Conservation (phyloP, 345 rosid species). For the Melaleuca quinquenervia region DNA sequence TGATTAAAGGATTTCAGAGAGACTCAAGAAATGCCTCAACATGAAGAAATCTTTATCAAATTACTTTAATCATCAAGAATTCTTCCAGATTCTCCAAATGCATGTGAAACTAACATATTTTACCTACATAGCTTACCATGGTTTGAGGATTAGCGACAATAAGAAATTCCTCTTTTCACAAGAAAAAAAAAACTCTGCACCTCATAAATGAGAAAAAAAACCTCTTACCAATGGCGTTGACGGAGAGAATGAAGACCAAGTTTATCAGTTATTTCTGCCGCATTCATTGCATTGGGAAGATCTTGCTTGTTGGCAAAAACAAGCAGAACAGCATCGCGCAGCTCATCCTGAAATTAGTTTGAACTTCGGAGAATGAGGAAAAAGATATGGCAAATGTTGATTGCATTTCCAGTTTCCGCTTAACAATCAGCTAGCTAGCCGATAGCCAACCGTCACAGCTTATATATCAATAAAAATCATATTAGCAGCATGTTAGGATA, state of each 20-base stretch:
- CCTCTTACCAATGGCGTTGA: slow-evolving; percentile 72
- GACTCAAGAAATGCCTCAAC: neutral
- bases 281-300: slow-evolving; percentile 95
- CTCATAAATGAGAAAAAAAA: neutral
- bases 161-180: neutral
- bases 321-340: slow-evolving; percentile 80
- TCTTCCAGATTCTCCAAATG: neutral
- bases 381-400: neutral
- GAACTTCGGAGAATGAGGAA: neutral
- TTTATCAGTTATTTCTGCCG: slow-evolving; percentile 93
- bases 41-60: neutral
- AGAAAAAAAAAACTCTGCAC: neutral
- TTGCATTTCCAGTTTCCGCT: neutral
- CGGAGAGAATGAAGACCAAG: slow-evolving; percentile 93
- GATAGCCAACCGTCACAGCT: neutral
- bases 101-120: neutral
- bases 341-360: slow-evolving; percentile 39
- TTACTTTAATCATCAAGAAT: neutral
- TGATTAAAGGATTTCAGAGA: neutral
- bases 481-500: neutral
- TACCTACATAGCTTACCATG: neutral
- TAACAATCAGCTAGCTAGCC: neutral
- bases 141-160: neutral
- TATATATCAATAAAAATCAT: neutral
- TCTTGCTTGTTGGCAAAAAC: slow-evolving; percentile 94